Percentiles rank a stretch among this genome's conserved stretches.
phyloP scores from a whole-genome alignment of 208 protist species.

The Tritrichomonas foetus region DNA sequence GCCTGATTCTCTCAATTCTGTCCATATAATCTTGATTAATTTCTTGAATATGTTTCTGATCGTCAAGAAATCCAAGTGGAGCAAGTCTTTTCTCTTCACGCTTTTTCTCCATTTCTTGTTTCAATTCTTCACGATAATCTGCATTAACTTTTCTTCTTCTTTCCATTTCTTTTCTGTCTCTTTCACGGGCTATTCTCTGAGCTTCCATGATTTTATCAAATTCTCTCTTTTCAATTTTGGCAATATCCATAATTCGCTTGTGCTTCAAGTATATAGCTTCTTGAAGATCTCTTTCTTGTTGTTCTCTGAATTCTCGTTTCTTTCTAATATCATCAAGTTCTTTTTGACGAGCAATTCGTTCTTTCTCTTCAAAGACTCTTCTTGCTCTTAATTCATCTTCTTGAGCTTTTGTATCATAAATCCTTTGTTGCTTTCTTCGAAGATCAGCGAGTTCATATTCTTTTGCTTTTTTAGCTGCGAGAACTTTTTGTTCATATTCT shows the following conservation, averaged over 20 bases:
- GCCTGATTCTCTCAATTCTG: background rate
- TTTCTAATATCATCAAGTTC: background rate
- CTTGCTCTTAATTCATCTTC: constrained; percentile 7
- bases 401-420: constrained; percentile 16
- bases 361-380: background rate
- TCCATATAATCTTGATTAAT: background rate
- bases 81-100: background rate
- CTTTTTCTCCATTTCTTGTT: constrained; percentile 9
- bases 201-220: too few relatives aligned
- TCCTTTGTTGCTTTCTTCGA: background rate
- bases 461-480: background rate
- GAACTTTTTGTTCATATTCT: background rate
- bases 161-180: background rate
- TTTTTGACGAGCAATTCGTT: background rate
- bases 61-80: background rate
- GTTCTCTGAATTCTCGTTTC: background rate
- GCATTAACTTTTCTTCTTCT: background rate
- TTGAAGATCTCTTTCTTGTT: background rate
- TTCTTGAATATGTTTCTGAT: background rate
- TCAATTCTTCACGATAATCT: background rate
- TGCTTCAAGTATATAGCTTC: background rate
- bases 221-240: background rate
- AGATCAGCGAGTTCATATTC: background rate
- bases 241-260: background rate
- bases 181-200: too few relatives aligned